A percentile compares a stretch with the other conserved stretches of the same genome.
These are phyloP conservation scores for Fusarium sp. DNA, from an alignment of 2,329 filamentous ascomycete species.

Conservation along the genomic window DNA sequence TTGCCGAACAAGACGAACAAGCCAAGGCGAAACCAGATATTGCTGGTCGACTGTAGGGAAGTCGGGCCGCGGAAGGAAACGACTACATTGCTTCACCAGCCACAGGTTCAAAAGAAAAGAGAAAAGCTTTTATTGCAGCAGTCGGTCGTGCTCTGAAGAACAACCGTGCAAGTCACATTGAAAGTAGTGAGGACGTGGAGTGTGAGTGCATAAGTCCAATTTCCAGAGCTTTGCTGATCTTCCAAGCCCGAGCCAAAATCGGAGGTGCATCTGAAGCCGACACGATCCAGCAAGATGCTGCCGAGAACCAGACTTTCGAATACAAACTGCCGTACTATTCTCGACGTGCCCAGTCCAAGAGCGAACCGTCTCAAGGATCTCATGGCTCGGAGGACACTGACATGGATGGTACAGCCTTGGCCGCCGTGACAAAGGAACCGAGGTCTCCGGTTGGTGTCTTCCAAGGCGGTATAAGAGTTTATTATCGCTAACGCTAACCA, in stretches of 20 bases:
- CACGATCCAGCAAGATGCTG: slow-evolving; percentile 29
- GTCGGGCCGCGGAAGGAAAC: slow-evolving; percentile 5
- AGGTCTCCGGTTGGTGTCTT: slow-evolving; percentile 20
- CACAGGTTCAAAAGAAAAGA: slow-evolving; percentile 28
- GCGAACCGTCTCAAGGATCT: slow-evolving; percentile 57
- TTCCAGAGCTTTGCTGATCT: slow-evolving; percentile 23
- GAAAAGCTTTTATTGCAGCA: slow-evolving; percentile 41
- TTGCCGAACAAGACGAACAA: slow-evolving; percentile 45
- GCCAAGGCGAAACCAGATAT: slow-evolving; percentile 1
- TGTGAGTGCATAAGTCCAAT: slow-evolving; percentile 31
- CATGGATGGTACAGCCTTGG: slow-evolving; percentile 10
- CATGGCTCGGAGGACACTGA: slow-evolving; percentile 43
- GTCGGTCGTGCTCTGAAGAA: slow-evolving; percentile 41
- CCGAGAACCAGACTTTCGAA: slow-evolving; percentile 36
- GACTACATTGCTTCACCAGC: neutral
- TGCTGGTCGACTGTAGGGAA: slow-evolving; percentile 25
- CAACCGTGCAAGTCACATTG: slow-evolving; percentile 7
- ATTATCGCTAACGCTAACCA: slow-evolving; percentile 24
- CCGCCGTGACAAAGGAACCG: slow-evolving; percentile 20
- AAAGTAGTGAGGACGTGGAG: slow-evolving; percentile 5
- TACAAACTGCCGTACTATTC: slow-evolving; percentile 58
- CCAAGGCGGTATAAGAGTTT: neutral
- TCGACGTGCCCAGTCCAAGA: slow-evolving; percentile 64
- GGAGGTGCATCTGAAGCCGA: slow-evolving; percentile 42
- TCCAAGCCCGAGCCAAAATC: slow-evolving; percentile 37